These are phyloP conservation scores for Prunus mongolica DNA, from an alignment of 306 rosid genomes.

Conservation along the genomic window DNA sequence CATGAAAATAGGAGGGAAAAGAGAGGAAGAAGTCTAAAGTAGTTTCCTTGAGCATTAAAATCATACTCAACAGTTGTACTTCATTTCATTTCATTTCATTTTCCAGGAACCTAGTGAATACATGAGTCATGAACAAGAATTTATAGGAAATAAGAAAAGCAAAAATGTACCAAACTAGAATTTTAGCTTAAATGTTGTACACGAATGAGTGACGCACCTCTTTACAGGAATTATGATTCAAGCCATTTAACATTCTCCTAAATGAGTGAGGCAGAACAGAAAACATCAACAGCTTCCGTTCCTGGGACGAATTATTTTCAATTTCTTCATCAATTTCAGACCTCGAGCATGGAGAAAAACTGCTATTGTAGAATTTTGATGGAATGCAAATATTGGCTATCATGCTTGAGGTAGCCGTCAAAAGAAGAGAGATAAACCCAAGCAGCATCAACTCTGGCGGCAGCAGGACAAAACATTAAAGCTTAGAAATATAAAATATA, in stretches of 20 bases:
- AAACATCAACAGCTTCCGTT: constrained; percentile 57
- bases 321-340: constrained; percentile 63
- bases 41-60: background rate
- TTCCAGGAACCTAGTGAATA: constrained; percentile 3
- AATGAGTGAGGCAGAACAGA: constrained; percentile 41
- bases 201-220: constrained; percentile 40
- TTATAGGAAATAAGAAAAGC: background rate
- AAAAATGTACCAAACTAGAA: background rate
- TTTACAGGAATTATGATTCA: constrained; percentile 56
- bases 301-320: constrained; percentile 41
- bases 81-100: background rate
- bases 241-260: constrained; percentile 57
- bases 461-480: constrained; percentile 18
- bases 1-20: background rate
- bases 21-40: background rate
- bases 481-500: background rate
- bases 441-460: constrained; percentile 96
- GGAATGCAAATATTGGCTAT: constrained; percentile 90
- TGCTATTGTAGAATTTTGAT: constrained; percentile 67
- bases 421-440: constrained; percentile 93
- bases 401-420: constrained; percentile 88
- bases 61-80: background rate
- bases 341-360: constrained; percentile 77
- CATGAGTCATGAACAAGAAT: background rate
- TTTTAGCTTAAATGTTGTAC: background rate